Conservation (phyloP, 2,329 filamentous ascomycete genomes). For the Epichloe uncinata region DNA sequence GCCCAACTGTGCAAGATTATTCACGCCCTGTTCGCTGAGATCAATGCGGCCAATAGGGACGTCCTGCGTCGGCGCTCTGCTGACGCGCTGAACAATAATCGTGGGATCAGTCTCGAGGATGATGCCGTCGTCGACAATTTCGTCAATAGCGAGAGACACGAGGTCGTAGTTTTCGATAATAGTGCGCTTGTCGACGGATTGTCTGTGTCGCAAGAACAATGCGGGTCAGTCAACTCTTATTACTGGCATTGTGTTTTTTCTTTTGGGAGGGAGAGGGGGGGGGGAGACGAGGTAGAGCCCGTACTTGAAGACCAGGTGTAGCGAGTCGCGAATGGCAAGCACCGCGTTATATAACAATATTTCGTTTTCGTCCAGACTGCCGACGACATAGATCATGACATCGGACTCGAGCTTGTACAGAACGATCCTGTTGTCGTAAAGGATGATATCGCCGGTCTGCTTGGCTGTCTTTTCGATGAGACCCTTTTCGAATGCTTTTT, state of each 20-base stretch:
- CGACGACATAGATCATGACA: constrained; percentile 91
- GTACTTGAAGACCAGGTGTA: constrained; percentile 87
- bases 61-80: constrained; percentile 81
- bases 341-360: constrained; percentile 92
- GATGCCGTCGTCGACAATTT: constrained; percentile 90
- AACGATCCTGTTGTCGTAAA: constrained; percentile 93
- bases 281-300: constrained; percentile 12
- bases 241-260: not conserved
- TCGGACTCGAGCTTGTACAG: constrained; percentile 98
- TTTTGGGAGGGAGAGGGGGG: too few species aligned
- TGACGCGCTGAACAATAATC: constrained; percentile 83
- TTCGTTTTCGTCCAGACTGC: constrained; percentile 88
- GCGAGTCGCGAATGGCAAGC: constrained; percentile 71
- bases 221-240: constrained; percentile 5
- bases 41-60: constrained; percentile 89
- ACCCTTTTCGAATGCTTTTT: constrained; percentile 94
- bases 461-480: constrained; percentile 92
- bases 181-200: constrained; percentile 93
- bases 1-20: constrained; percentile 88
- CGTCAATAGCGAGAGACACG: constrained; percentile 84
- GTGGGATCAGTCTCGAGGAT: constrained; percentile 96
- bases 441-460: constrained; percentile 87
- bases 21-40: constrained; percentile 85
- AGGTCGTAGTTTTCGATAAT: constrained; percentile 98
- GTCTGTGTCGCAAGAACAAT: constrained; percentile 36